Evolutionary conservation across 352 stramenopile genomes (phyloP), one percentile per base, ranked within the genome.

Genomic region (Phytophthora pistaciae): DNA sequence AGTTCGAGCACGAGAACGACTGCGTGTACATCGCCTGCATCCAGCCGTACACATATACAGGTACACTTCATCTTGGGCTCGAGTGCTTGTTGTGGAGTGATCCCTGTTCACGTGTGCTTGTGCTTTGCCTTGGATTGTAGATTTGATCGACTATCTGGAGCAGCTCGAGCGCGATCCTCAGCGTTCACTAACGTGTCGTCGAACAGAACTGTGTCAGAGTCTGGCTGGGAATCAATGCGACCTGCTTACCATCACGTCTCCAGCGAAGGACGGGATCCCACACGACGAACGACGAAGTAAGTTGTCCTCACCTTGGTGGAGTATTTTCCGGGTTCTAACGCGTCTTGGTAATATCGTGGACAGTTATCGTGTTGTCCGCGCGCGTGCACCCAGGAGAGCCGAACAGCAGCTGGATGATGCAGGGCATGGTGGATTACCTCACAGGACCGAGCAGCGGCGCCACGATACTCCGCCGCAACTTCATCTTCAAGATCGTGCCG

Each of bases 371-470:
- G n/a, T 40, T 98, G 33, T 94, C 85, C 3, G 90, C 87, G 2
- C 75, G 93, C n/a, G 92, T 98, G 2, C 93, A 98, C 59, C 93
- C 93, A 0, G 92, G 92, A 5, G 93, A 98, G 64, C 80, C 89
- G 5, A 97, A 97, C 69, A 90, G 87, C 38, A 96, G 85, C 54
- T 98, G 90, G 83, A 96, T 98, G 78, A 97, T 98, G 89, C 86
- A 98, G 56, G 94, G 94, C n/a, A 90, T 98, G 75, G 65, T 98
- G n/a, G 80, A 96, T 50, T 97, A 96, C 69, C 77, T 98, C 29
- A 95, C 89, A 4, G 80, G 88, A 1, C n/a, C 78, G 1, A 85
- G 79, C 9, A 82, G 68, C 6, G 90, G 80, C 1, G 92, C 94
- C 0, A 67, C 69, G 3, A 64, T 95, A 11, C 74, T 98, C 9